Base-by-base conservation (phyloP, 2,329 filamentous ascomycete species). In the Calonectria hawksworthii region DNA sequence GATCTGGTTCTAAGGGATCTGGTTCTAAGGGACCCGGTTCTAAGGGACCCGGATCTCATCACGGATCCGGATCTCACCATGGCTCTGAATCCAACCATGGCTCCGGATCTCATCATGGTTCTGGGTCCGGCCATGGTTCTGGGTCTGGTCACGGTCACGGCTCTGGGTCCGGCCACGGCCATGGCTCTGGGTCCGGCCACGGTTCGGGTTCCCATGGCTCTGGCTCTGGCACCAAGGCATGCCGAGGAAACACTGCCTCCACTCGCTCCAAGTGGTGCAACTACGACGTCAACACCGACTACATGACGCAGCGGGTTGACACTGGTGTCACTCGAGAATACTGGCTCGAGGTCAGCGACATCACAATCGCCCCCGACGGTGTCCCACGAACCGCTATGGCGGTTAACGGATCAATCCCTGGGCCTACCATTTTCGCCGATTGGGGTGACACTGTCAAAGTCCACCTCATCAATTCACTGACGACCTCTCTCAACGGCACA, bases 361-460 rank as follows among this genome's bases (percentile, higher is more conserved):
- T 59, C 32, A 59, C 54, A 21, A 59, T 59, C 13, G 54, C 54
- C 21, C 54, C 54, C 23, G 54, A 59, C 23, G 54, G 54, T 26
- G 3, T 59, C 32, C 54, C 54, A 1, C 32, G 54, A 34, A 59
- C 54, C 32, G 54, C 54, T 0, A 59, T 59, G 54, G 54, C 54
- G 2, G 54, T 59, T 2, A 59, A 59, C 9, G 54, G 54, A 14
- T 38, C 54, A 14, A 59, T 59, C 21, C 54, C 54, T 3, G 54
- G 54, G 3, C 54, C 54, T 38, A 59, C 54, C 11, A 59, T 59
- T 16, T 23, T 59, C 3, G 54, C 54, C 54, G 54, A 59, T 13
- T 59, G 54, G 54, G 54, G 54, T 11, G 54, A 59, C 34, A 59
- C 54, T 14, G 54, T 59, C 54, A 59, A 59, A 10, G 54, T 59